Base-by-base conservation (phyloP, 1,284 basidiomycete genomes). In the Ustilago shanxiensis region DNA sequence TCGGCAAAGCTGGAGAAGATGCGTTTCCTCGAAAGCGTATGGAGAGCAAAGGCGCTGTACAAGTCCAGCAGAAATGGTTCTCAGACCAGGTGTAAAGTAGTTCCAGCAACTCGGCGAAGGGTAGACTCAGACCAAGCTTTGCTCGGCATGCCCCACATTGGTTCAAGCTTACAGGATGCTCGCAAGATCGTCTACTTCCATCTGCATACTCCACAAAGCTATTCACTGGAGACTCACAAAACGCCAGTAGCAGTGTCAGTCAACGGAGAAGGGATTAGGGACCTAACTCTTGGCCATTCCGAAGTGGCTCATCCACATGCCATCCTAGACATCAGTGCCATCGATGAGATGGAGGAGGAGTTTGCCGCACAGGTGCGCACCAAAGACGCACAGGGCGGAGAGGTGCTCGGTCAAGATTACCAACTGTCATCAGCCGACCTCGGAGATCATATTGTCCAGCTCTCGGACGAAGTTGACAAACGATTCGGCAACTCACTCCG, bases 11-110 rank as follows among this genome's bases (percentile, higher is more conserved):
- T 73, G 8, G 79, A 83, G 53, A 84, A 84, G 66, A 69, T 77
- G 49, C 73, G 78, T n/a, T 86, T 86, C 71, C 74, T 85, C 45
- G 83, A 85, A 37, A 82, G 77, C 20, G 56, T 86, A 2, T 85
- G 83, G 82, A 69, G 77, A 20, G 81, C 84, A 10, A 83, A 84
- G 51, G 84, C 83, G 16, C 66, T 86, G 9, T 64, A 62, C 73
- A 84, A 81, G 52, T 70, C 84, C 18, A 45, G 54, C 10, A 72
- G 71, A 11, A 54, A 55, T 26, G 61, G 71, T 49, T 77, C 81
- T 55, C 65, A 83, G 24, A 77, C 79, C 4, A 66, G 84, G 4
- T 78, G 72, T 55, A 68, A 54, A 18, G 41, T 80, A 10, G 35
- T 84, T 0, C 66, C 73, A 1, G 71, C 77, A 44, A 55, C 65